phyloP scores from a whole-genome alignment of 768 basidiomycete species.

The Lepiota venenata region DNA sequence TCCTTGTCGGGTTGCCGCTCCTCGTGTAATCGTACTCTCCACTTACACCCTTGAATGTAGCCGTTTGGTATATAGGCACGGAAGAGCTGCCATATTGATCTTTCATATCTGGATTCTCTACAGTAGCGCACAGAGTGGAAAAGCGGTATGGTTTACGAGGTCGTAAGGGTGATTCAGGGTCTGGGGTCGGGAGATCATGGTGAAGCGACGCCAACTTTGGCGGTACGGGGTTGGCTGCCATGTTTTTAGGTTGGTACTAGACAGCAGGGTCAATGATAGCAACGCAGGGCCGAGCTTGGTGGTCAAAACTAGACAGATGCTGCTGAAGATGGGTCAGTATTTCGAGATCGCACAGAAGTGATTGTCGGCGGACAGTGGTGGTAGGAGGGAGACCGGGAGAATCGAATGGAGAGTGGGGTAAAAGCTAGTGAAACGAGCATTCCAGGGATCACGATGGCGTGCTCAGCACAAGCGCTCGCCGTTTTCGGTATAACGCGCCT shows the following conservation, averaged over 20 bases:
- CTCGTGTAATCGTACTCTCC: constrained; percentile 93
- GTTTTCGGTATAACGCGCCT: not conserved
- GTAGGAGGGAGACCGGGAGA: not conserved
- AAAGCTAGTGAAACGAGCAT: constrained; percentile 5
- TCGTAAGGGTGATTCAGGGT: constrained; percentile 71
- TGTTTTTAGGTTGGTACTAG: not conserved
- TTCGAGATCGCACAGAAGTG: not conserved
- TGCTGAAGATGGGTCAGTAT: constrained; percentile 2
- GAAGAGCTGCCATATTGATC: constrained; percentile 95
- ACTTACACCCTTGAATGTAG: constrained; percentile 94
- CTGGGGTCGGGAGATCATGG: constrained; percentile 74
- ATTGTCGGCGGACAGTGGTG: constrained; percentile 1
- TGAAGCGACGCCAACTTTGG: constrained; percentile 3
- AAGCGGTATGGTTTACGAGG: constrained; percentile 79
- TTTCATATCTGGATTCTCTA: constrained; percentile 88
- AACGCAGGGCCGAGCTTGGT: too few species aligned
- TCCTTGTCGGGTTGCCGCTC: constrained; percentile 95
- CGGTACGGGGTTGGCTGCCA: not conserved
- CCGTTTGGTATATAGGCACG: constrained; percentile 96
- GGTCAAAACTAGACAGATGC: not conserved
- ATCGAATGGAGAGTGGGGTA: not conserved
- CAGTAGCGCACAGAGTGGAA: constrained; percentile 88
- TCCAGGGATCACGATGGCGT: constrained; percentile 24
- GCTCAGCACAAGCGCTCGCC: constrained; percentile 15
- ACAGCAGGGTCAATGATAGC: not conserved